Base-by-base conservation (phyloP, 192 early-diverging fungal species). In the Backusella westeae region DNA sequence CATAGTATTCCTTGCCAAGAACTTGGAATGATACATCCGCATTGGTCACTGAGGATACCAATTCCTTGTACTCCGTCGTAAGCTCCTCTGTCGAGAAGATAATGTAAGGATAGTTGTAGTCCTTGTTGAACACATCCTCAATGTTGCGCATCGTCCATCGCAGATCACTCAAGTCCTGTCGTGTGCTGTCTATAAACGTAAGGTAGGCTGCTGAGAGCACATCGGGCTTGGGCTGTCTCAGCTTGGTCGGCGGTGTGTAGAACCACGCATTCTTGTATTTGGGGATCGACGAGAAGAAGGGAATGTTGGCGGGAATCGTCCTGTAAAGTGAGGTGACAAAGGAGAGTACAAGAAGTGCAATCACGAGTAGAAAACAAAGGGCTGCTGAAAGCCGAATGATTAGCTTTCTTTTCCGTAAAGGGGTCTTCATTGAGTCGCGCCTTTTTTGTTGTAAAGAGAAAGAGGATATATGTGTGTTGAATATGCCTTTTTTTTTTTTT, bases 81-180 rank as follows among this genome's bases (percentile, higher is more conserved):
- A 80, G 70, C 10, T 75, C 71, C 26, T 78, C 69, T 46, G 75
- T 52, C 0, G 75, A 72, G 63, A 83, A 80, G 21, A 83, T 74
- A 66, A 83, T 80, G 39, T 80, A 80, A 15, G 82, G 82, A 26
- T 83, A 83, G 8, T 71, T 32, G 29, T 75, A 35, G 19, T 70
- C 36, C 17, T 53, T 46, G 39, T 80, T 80, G 63, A 83, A 83
- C 2, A n/a, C 35, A 67, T 83, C 82, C 46, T 83, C 79, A 21
- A 83, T 59, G 69, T 78, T 75, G 19, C 74, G 69, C 39, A 83
- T 79, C 9, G 82, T 80, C 19, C 21, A 19, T 17, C 78, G 41
- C 26, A 83, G 46, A 6, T 80, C 67, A 9, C 42, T 23, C 36
- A 83, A 23, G 1, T 68, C 34, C 0, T 59, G 46, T 65, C 53